These are phyloP conservation scores for Fusarium secorum DNA, from an alignment of 2,329 filamentous ascomycete genomes.

Conservation along the genomic window DNA sequence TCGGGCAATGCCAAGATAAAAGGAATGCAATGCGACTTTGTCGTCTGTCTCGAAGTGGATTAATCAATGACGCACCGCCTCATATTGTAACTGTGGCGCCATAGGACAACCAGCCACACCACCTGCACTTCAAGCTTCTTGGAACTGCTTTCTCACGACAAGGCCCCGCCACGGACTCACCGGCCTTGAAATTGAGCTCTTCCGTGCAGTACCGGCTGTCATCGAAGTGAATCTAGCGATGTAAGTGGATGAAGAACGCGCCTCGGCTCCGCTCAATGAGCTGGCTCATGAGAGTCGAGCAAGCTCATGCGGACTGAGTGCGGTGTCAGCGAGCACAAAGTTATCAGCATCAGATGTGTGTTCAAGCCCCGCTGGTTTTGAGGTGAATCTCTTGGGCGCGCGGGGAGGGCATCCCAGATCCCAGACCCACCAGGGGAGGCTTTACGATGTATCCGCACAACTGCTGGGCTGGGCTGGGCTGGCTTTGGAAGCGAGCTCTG, in stretches of 20 bases:
- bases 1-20: not conserved
- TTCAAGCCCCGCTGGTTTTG: not conserved
- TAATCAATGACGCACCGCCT: not conserved
- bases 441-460: not conserved
- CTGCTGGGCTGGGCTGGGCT: not conserved
- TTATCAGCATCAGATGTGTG: not conserved
- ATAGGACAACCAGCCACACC: not conserved
- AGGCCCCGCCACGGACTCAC: not conserved
- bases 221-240: not conserved
- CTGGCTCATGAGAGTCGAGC: not conserved
- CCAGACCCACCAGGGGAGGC: not conserved
- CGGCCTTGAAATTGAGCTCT: slow-evolving; percentile 3
- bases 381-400: not conserved
- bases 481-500: not conserved
- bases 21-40: not conserved
- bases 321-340: not conserved
- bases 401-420: not conserved
- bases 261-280: not conserved
- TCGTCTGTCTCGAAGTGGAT: not conserved
- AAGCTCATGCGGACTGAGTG: not conserved
- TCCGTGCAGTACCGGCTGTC: not conserved
- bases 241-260: not conserved
- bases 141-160: not conserved
- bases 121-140: not conserved
- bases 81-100: not conserved